phyloP scores from a whole-genome alignment of 2,329 filamentous ascomycete species.

The Penicillium sp. region DNA sequence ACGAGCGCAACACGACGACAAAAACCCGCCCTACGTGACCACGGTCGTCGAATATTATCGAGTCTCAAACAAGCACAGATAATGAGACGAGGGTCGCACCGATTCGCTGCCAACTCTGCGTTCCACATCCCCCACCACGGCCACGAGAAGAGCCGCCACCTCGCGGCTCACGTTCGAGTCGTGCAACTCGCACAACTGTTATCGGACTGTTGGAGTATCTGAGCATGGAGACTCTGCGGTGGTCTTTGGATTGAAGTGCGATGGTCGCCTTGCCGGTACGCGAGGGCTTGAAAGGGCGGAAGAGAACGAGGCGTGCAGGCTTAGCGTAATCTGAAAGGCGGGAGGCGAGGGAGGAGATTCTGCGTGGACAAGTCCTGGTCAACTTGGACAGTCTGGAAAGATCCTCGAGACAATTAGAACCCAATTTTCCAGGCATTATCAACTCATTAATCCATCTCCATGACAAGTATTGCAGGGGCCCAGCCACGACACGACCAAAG shows the following conservation, averaged over 20 bases:
- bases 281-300: neutral
- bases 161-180: slow-evolving; percentile 7
- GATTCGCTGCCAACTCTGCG: neutral
- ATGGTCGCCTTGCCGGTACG: slow-evolving; percentile 7
- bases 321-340: slow-evolving; percentile 2
- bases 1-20: neutral
- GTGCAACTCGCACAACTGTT: slow-evolving; percentile 3
- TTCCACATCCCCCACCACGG: slow-evolving; percentile 6
- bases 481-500: slow-evolving; percentile 3
- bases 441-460: neutral
- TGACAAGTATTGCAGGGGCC: neutral
- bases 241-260: neutral
- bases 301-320: slow-evolving; percentile 1
- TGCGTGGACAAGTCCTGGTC: neutral
- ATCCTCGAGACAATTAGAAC: neutral
- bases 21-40: neutral
- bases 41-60: neutral
- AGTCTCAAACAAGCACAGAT: neutral
- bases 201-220: neutral
- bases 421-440: neutral
- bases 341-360: neutral
- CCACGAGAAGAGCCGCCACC: neutral
- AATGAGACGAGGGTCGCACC: neutral
- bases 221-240: neutral
- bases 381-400: neutral